Base-by-base conservation (phyloP, 2,329 filamentous ascomycete genomes). In the Sarocladium kiliense region DNA sequence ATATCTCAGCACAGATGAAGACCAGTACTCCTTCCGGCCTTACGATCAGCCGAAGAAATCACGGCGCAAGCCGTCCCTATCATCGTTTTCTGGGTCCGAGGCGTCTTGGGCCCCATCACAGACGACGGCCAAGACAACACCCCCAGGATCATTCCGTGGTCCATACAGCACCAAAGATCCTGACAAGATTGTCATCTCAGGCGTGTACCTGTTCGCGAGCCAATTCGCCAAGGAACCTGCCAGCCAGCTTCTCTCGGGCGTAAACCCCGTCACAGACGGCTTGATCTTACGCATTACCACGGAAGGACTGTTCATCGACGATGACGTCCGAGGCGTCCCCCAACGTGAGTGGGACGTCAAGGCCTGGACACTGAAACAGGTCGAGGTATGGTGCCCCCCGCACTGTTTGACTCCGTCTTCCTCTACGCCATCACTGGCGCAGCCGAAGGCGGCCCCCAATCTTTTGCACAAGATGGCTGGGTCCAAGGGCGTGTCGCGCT, bases 301-400 rank as follows among this genome's bases (percentile, higher is more conserved):
- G 1, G 93, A 96, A 69, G 94, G 94, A 18, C 80, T 97, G 54
- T 97, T 97, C 73, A 94, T 99, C 66, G 94, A 99, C 68, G 94
- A 99, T 69, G 94, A 97, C 69, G 83, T 97, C 54, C 86, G 92
- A 44, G 85, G 86, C 58, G 90, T 97, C 16, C 86, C 90, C n/a
- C 91, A 97, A 72, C 85, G 94, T 57, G 94, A 99, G 74, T 99
- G 94, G 94, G 94, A 99, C 69, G 85, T 97, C 66, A 97, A 97
- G 72, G 92, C 93, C 25, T 97, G 94, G 94, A 96, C 91, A 42
- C 82, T 99, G 73, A 97, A 96, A 74, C 77, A 88, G 61, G 85
- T 95, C 71, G 94, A 97, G 81, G 86, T 94, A 76, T 90, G 87
- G 84, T 91, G 87, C 68, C 83, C 85, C 66, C 79, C 82, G 65